Conservation (phyloP, 495 filamentous ascomycete genomes). For the Parathielavia appendiculata region DNA sequence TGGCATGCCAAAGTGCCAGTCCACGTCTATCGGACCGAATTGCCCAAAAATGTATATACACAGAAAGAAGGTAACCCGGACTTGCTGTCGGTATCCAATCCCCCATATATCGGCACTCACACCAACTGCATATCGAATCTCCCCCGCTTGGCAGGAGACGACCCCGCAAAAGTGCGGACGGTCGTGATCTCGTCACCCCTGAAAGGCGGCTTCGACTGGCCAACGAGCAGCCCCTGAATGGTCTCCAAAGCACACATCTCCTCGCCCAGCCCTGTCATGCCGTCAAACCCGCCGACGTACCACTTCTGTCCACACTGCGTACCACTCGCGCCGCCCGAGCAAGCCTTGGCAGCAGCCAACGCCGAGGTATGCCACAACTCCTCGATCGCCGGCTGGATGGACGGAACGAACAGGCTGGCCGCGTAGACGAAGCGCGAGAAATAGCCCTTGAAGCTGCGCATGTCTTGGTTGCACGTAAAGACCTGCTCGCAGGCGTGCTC, state of each 20-base stretch:
- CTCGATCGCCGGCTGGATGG: conserved; percentile 48
- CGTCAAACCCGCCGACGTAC: conserved; percentile 59
- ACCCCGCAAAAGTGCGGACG: conserved; percentile 27
- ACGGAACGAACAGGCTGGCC: conserved; percentile 56
- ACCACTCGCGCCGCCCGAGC: conserved; percentile 52
- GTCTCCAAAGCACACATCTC: conserved; percentile 67
- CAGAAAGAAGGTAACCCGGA: neutral
- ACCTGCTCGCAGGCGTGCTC: conserved; percentile 69
- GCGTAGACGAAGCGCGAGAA: conserved; percentile 69
- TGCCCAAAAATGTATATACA: conserved; percentile 8
- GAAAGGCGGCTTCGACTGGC: conserved; percentile 34
- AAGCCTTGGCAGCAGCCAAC: conserved; percentile 58
- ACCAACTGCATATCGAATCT: neutral
- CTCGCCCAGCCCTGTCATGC: conserved; percentile 57
- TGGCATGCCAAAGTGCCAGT: conserved; percentile 4
- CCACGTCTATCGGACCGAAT: neutral
- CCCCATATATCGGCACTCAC: neutral
- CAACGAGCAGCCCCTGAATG: conserved; percentile 53
- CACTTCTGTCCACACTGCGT: conserved; percentile 68
- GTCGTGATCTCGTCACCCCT: conserved; percentile 41
- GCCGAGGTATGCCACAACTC: conserved; percentile 54
- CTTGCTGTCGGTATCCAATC: neutral
- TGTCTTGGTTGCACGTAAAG: conserved; percentile 61
- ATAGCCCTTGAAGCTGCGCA: conserved; percentile 76
- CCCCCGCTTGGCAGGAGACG: conserved; percentile 11